Evolutionary conservation across 2,329 filamentous ascomycete genomes (phyloP).

Genomic region (Amesomyces nigricolor): DNA sequence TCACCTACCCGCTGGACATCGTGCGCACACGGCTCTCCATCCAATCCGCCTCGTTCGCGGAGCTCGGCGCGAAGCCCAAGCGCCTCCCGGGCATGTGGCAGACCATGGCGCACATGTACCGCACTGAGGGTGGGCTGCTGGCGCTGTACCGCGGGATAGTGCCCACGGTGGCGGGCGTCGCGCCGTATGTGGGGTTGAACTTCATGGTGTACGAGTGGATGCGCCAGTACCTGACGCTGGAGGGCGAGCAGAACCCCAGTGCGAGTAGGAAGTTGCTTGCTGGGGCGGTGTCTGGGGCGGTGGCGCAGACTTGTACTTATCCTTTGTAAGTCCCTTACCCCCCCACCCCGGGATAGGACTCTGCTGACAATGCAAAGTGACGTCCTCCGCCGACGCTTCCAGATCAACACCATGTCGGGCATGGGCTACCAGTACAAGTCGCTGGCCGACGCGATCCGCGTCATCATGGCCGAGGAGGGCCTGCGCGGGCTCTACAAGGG

Average conservation of each 20-base stretch:
- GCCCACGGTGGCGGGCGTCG: constrained; percentile 90
- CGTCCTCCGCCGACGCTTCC: constrained; percentile 86
- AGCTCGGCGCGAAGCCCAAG: constrained; percentile 56
- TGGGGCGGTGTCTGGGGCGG: constrained; percentile 89
- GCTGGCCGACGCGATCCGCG: constrained; percentile 73
- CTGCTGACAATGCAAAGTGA: constrained; percentile 51
- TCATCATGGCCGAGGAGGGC: constrained; percentile 81
- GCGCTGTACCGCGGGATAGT: constrained; percentile 93
- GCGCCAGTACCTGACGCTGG: constrained; percentile 75
- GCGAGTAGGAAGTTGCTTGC: constrained; percentile 77
- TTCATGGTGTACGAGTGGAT: constrained; percentile 98
- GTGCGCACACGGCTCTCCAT: constrained; percentile 93
- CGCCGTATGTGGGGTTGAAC: constrained; percentile 94
- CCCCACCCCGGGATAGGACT: not conserved
- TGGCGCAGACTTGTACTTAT: constrained; percentile 97
- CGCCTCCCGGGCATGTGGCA: constrained; percentile 89
- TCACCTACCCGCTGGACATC: constrained; percentile 96
- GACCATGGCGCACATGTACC: constrained; percentile 80
- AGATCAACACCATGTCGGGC: constrained; percentile 98
- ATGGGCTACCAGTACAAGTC: constrained; percentile 95
- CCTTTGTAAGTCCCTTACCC: constrained; percentile 69
- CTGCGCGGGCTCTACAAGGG: constrained; percentile 87
- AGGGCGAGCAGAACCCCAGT: constrained; percentile 78
- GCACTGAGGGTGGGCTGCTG: constrained; percentile 74
- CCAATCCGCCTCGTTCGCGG: constrained; percentile 92